phyloP scores from a whole-genome alignment of 83 land plant species.

The Diphasiastrum complanatum region DNA sequence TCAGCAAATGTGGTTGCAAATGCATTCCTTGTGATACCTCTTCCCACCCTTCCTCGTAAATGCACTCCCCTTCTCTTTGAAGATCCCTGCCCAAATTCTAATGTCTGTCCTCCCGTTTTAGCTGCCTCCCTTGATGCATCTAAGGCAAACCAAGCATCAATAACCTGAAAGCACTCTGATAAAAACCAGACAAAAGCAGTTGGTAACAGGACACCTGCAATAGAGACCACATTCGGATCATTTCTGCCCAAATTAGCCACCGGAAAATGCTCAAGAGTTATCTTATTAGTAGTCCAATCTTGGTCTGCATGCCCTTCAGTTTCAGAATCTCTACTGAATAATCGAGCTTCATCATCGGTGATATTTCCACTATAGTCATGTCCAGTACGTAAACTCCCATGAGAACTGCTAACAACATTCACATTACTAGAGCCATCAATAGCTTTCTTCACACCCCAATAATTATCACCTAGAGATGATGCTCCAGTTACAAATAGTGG shows the following conservation, averaged over 20 bases:
- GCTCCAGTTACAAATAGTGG: constrained; percentile 56
- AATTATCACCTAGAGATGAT: constrained; percentile 24
- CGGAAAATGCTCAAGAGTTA: too few species aligned
- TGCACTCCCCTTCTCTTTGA: constrained; percentile 18
- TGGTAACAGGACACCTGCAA: constrained; percentile 11
- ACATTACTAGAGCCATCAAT: not conserved
- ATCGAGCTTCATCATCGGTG: too few species aligned
- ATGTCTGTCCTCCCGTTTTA: constrained; percentile 4
- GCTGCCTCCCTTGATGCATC: constrained; percentile 22
- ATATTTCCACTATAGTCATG: too few species aligned
- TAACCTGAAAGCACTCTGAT: constrained; percentile 56
- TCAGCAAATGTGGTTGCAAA: constrained; percentile 16
- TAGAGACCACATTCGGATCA: constrained; percentile 4
- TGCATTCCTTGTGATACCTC: constrained; percentile 16
- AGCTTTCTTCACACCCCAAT: constrained; percentile 17
- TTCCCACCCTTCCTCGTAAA: constrained; percentile 34
- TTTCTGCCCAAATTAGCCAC: too few species aligned
- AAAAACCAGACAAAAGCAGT: constrained; percentile 40
- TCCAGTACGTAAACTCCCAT: not conserved
- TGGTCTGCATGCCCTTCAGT: too few species aligned
- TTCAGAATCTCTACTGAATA: too few species aligned
- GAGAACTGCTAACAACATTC: not conserved
- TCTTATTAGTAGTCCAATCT: too few species aligned
- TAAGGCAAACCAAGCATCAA: constrained; percentile 57
- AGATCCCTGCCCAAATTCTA: constrained; percentile 11